phyloP scores from a whole-genome alignment of 2,329 filamentous ascomycete genomes.

The Exophiala viscosa region DNA sequence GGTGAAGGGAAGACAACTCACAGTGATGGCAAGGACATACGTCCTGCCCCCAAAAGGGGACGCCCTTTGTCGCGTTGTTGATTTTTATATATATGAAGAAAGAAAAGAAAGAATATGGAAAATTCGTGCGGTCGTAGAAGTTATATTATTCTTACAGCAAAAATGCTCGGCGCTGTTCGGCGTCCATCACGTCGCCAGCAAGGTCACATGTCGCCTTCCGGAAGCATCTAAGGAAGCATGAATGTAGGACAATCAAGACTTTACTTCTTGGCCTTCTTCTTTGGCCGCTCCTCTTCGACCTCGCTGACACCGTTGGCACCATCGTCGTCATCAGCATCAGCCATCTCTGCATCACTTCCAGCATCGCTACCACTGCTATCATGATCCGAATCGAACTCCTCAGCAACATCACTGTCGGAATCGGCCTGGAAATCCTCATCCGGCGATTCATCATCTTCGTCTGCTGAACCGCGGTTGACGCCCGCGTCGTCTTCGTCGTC shows the following conservation, averaged over 20 bases:
- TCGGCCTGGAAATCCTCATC: slow-evolving; percentile 95
- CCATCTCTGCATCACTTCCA: slow-evolving; percentile 51
- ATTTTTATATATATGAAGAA: not conserved
- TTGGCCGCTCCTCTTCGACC: slow-evolving; percentile 53
- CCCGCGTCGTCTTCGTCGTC: slow-evolving; percentile 38
- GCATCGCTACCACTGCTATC: slow-evolving; percentile 73
- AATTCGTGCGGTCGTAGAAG: no score
- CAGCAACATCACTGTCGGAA: slow-evolving; percentile 89
- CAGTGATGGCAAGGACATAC: no score
- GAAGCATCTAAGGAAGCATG: not conserved
- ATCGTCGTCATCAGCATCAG: slow-evolving; percentile 46
- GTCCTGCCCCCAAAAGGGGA: no score
- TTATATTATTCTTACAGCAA: no score
- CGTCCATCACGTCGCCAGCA: no score
- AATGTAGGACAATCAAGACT: slow-evolving; percentile 8
- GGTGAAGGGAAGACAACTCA: no score
- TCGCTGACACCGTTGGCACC: slow-evolving; percentile 41
- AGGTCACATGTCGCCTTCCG: not conserved
- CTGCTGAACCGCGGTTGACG: slow-evolving; percentile 71
- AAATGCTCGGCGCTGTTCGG: no score
- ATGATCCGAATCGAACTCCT: slow-evolving; percentile 90
- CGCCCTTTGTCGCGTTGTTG: not conserved
- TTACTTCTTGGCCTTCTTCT: slow-evolving; percentile 60
- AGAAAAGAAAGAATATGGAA: no score
- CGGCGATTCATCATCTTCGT: slow-evolving; percentile 91